These are phyloP conservation scores for Talaromyces piceae DNA, from an alignment of 2,329 filamentous ascomycete species.

Conservation along the genomic window DNA sequence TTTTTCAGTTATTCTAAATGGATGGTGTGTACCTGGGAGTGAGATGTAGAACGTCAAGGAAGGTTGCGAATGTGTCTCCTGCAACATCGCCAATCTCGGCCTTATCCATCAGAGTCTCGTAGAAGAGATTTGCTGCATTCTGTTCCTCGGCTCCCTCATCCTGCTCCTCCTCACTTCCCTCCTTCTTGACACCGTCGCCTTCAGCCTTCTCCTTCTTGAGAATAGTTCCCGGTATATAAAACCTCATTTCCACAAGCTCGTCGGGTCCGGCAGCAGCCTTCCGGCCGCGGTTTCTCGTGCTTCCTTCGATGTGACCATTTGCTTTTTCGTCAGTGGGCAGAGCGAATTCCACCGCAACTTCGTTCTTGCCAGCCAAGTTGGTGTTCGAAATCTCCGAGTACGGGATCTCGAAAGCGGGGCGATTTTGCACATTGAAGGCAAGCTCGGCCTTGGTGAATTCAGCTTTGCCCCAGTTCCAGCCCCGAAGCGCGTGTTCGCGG, in stretches of 20 bases:
- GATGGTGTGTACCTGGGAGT: conserved; percentile 65
- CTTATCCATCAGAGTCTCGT: conserved; percentile 96
- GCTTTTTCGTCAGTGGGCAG: conserved; percentile 63
- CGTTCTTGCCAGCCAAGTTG: conserved; percentile 93
- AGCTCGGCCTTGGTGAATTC: conserved; percentile 95
- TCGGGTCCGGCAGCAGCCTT: conserved; percentile 85
- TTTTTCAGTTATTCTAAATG: conserved; percentile 10
- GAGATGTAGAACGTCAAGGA: conserved; percentile 92
- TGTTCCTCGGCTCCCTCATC: conserved; percentile 59
- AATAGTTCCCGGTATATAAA: conserved; percentile 91
- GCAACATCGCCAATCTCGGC: conserved; percentile 98
- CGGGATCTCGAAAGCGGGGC: conserved; percentile 91
- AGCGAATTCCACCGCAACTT: conserved; percentile 92
- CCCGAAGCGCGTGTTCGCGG: conserved; percentile 87
- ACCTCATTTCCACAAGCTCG: conserved; percentile 96
- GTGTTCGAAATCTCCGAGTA: conserved; percentile 98
- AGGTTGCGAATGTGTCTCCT: conserved; percentile 96
- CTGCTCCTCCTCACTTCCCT: conserved; percentile 58
- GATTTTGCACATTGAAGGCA: conserved; percentile 92
- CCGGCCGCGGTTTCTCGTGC: conserved; percentile 66
- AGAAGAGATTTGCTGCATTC: conserved; percentile 94
- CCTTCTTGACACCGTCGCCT: conserved; percentile 52
- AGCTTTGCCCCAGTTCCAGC: conserved; percentile 99
- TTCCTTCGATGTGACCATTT: conserved; percentile 64
- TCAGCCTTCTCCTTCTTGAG: conserved; percentile 64